These are phyloP conservation scores for Persicaria maculosa DNA, from an alignment of 148 eudicot genomes.

Conservation along the genomic window DNA sequence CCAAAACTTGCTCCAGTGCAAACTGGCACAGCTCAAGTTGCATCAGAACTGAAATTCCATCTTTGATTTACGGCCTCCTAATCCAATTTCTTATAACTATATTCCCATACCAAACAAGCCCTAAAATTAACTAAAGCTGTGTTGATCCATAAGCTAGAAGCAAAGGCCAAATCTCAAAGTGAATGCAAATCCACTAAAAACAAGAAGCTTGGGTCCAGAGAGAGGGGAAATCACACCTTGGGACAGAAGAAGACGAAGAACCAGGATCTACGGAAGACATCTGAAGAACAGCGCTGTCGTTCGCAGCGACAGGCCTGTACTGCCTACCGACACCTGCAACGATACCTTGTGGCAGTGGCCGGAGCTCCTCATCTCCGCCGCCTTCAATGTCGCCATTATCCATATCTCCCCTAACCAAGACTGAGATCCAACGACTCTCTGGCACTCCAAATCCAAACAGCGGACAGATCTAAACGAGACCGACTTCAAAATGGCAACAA, in stretches of 20 bases:
- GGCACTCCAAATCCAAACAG: neutral
- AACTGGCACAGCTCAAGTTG: neutral
- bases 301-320: constrained; percentile 40
- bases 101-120: no score
- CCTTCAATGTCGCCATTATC: constrained; percentile 30
- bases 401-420: constrained; percentile 18
- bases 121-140: neutral
- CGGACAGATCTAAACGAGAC: neutral
- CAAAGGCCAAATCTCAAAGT: neutral
- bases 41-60: neutral
- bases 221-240: constrained; percentile 17
- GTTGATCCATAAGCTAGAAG: neutral
- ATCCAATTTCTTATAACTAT: no score
- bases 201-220: neutral
- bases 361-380: constrained; percentile 17
- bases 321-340: constrained; percentile 21
- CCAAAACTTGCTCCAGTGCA: no score
- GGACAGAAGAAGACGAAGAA: constrained; percentile 21
- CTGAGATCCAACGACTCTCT: neutral
- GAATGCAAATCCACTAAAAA: constrained; percentile 2
- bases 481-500: neutral
- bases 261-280: constrained; percentile 42
- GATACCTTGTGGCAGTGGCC: constrained; percentile 7
- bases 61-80: neutral
- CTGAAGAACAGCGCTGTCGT: constrained; percentile 39